Evolutionary conservation across 148 eudicot genomes (phyloP).

Genomic region (Heliosperma pusillum): DNA sequence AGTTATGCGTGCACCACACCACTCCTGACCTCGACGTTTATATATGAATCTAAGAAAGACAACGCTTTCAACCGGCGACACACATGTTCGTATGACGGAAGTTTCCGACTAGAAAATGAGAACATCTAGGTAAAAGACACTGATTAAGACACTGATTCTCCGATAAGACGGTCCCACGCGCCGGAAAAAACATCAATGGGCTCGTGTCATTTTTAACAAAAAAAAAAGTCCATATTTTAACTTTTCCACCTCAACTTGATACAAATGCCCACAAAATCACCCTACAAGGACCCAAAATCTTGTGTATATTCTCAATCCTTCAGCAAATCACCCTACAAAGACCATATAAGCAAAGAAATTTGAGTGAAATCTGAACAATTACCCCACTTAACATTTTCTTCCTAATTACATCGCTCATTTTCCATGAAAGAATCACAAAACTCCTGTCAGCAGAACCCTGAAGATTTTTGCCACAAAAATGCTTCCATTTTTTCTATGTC

Average conservation of each 20-base stretch:
- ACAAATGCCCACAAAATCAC: background rate
- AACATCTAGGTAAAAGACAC: too few relatives aligned
- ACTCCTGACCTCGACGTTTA: too few relatives aligned
- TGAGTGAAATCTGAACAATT: background rate
- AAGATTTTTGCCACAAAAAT: background rate
- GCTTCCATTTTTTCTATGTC: background rate
- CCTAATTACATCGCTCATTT: conserved; percentile 1
- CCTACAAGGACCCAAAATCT: background rate
- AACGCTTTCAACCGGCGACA: too few relatives aligned
- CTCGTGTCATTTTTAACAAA: background rate
- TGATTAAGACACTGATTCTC: too few relatives aligned
- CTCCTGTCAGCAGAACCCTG: background rate
- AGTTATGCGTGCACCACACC: too few relatives aligned
- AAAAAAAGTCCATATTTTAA: background rate
- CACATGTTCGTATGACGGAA: too few relatives aligned
- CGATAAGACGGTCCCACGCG: too few relatives aligned
- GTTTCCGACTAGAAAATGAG: too few relatives aligned
- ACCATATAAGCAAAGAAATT: background rate
- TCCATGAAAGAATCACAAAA: background rate
- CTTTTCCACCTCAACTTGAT: background rate
- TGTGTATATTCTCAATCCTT: background rate
- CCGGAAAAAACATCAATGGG: too few relatives aligned
- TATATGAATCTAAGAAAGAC: too few relatives aligned
- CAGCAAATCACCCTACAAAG: background rate
- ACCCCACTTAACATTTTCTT: background rate